phyloP scores from a whole-genome alignment of 2,329 filamentous ascomycete genomes.

The Phaeosphaeriaceae sp. region DNA sequence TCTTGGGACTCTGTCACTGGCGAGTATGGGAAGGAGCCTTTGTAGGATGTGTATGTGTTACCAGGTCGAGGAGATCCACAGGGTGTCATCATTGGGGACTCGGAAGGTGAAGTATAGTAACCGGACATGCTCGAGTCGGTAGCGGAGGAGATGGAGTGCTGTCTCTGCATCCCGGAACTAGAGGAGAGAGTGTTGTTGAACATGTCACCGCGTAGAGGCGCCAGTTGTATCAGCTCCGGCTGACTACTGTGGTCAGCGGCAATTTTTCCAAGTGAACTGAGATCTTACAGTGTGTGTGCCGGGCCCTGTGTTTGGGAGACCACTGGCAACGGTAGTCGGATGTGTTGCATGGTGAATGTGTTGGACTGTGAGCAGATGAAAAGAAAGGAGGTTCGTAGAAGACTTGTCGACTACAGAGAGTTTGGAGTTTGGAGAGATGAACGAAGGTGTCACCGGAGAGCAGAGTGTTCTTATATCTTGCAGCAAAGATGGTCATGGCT shows the following conservation, averaged over 20 bases:
- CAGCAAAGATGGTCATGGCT: constrained; percentile 2
- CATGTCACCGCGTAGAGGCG: neutral
- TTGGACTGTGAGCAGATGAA: neutral
- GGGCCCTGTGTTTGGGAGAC: neutral
- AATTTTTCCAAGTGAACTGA: neutral
- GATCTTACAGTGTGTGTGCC: neutral
- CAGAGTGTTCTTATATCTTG: constrained; percentile 4
- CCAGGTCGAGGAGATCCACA: neutral
- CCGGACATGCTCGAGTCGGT: neutral
- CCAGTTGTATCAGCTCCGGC: neutral
- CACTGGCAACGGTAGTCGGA: neutral
- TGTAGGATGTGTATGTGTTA: neutral
- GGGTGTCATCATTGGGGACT: neutral
- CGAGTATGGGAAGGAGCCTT: neutral
- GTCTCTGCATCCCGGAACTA: constrained; percentile 4
- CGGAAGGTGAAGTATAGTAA: neutral
- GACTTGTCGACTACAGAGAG: neutral
- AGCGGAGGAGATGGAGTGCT: constrained; percentile 4
- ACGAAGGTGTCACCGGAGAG: neutral
- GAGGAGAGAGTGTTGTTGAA: neutral
- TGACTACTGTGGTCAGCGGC: neutral
- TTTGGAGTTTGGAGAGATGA: neutral
- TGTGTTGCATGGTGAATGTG: neutral
- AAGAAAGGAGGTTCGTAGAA: neutral
- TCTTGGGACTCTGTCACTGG: neutral